Evolutionary conservation across 441 rosid species (phyloP).

Genomic region (Melastoma candidum): DNA sequence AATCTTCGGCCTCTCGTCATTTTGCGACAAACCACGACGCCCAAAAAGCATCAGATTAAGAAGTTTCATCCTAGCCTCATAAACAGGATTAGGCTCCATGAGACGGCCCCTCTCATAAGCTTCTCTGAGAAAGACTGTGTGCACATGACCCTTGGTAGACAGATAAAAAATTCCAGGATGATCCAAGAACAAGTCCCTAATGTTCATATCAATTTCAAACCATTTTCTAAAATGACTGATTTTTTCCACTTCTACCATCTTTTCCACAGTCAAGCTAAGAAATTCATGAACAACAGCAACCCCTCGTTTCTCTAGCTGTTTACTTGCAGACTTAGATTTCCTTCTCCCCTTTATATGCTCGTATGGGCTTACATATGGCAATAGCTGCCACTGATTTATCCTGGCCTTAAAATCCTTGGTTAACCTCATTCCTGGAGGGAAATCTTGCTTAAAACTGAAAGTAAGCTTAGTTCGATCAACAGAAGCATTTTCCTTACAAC

Average conservation of each 20-base stretch:
- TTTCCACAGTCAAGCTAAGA: slow-evolving; percentile 71
- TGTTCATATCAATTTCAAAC: slow-evolving; percentile 63
- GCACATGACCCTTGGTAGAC: slow-evolving; percentile 73
- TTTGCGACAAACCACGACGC: slow-evolving; percentile 29
- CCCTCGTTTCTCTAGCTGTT: slow-evolving; percentile 52
- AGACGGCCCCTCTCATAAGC: slow-evolving; percentile 65
- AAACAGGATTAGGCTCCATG: slow-evolving; percentile 56
- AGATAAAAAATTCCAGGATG: slow-evolving; percentile 74
- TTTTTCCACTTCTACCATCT: slow-evolving; percentile 87
- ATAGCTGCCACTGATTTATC: slow-evolving; percentile 72
- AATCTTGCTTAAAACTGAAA: slow-evolving; percentile 48
- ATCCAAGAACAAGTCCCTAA: slow-evolving; percentile 76
- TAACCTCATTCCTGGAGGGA: slow-evolving; percentile 77
- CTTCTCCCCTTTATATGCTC: slow-evolving; percentile 38
- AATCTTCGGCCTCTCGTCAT: slow-evolving; percentile 20
- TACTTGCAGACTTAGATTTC: slow-evolving; percentile 29
- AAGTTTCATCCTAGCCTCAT: slow-evolving; percentile 60
- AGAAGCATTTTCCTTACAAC: slow-evolving; percentile 37
- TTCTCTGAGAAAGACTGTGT: slow-evolving; percentile 69
- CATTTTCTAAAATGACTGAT: slow-evolving; percentile 76
- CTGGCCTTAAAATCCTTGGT: slow-evolving; percentile 55
- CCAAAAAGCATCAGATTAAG: slow-evolving; percentile 74
- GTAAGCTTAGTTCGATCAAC: slow-evolving; percentile 38
- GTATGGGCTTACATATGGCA: slow-evolving; percentile 64
- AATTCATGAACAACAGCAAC: slow-evolving; percentile 72